phyloP scores from a whole-genome alignment of 208 protist genomes.

The Leishmania aethiopica region DNA sequence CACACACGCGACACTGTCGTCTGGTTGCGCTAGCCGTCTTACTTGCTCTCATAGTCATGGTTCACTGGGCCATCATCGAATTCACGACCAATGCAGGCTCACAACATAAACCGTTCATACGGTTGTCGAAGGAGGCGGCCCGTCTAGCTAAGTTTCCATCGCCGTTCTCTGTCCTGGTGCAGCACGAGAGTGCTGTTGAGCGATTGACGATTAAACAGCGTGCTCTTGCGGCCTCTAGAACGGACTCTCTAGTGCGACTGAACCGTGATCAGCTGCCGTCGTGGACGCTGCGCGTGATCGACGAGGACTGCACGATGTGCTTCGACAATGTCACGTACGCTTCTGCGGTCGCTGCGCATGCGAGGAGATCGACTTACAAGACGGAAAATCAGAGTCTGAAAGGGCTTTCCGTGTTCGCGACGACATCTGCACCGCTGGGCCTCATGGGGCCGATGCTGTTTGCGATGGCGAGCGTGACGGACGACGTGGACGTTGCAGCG shows the following conservation, averaged over 20 bases:
- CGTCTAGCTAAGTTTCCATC: not conserved
- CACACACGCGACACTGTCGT: too few species aligned
- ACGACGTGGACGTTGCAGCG: too few species aligned
- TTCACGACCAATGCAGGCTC: not conserved
- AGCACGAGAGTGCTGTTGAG: not conserved
- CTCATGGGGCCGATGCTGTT: too few species aligned
- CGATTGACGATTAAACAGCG: not conserved
- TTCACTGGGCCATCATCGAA: not conserved
- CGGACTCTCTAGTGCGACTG: not conserved
- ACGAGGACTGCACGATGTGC: not conserved
- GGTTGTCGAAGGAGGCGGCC: not conserved
- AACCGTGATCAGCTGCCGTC: not conserved
- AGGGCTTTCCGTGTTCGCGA: too few species aligned
- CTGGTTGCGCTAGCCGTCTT: not conserved
- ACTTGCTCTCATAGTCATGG: not conserved
- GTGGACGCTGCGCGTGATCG: constrained; percentile 2
- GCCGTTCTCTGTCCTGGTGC: not conserved
- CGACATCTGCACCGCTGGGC: too few species aligned
- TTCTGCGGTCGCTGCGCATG: not conserved
- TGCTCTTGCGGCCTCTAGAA: not conserved
- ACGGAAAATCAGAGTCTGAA: too few species aligned
- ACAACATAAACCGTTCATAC: not conserved
- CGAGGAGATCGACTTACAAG: too few species aligned
- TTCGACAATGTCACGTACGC: not conserved
- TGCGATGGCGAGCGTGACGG: too few species aligned